Base-by-base conservation (phyloP, 2,329 filamentous ascomycete species). In the Beauveria pseudobassiana region DNA sequence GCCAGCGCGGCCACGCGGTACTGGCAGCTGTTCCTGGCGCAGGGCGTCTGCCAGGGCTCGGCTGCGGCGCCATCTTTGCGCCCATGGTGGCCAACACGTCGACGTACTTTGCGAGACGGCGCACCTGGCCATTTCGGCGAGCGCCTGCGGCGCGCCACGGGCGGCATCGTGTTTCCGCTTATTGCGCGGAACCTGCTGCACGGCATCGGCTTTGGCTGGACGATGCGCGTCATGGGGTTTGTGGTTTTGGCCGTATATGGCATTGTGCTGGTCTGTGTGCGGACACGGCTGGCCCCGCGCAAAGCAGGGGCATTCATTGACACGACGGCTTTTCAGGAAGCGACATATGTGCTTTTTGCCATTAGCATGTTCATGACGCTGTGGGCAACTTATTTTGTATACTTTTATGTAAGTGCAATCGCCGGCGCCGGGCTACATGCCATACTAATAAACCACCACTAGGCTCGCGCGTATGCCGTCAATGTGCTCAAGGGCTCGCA, bases 121-220 rank as follows among this genome's bases (percentile, higher is more conserved):
- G 82, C 4, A 80, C 79, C 73, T 88, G 2, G 87, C 86, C 1
- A 77, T 89, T 20, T 84, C 84, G 0, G 77, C 87, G 8, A 78
- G 78, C 10, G 83, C 85, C 0, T 81, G 80, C 0, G 88, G 87
- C 1, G 83, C 28, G 80, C 80, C 0, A 82, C 82, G 0, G 87
- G 87, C 1, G 86, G 86, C 0, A 74, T 88, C 24, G 76, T 89
- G 3, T 90, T 87, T 68, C 86, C 87, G 0, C 75, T 83, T 1
- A 77, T 84, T 20, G 76, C 82, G 1, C 76, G 79, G 67, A 79
- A 84, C 59, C 72, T 88, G 12, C 72, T 87, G 1, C 82, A 85
- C 0, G 76, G 75, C 20, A 73, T 88, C 3, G 87, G 87, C 0
- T 89, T 87, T 67, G 76, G 77, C 0, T 88, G 86, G 85, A 86